Evolutionary conservation across 371 early-diverging fungal genomes (phyloP).

Genomic region (Mucor irregularis): DNA sequence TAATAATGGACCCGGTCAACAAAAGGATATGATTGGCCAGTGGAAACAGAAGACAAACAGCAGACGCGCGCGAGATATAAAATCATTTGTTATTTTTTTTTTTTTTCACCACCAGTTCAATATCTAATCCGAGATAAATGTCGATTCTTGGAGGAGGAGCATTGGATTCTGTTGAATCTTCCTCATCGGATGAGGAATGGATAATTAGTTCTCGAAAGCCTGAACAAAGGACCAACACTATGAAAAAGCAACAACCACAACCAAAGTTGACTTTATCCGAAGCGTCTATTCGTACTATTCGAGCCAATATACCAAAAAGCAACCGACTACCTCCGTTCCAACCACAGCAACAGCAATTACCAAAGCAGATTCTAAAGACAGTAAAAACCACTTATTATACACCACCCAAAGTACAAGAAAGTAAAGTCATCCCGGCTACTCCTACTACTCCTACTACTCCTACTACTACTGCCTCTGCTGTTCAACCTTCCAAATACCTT

Average conservation of each 20-base stretch:
- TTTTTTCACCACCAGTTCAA: background rate
- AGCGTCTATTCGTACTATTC: conserved; percentile 8
- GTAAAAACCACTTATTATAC: too few species aligned
- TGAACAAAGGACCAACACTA: background rate
- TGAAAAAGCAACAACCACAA: background rate
- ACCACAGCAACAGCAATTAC: background rate
- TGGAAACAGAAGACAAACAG: too few species aligned
- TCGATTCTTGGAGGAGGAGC: conserved; percentile 15
- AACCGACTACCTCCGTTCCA: background rate
- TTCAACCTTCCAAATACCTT: background rate
- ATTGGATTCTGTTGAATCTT: conserved; percentile 30
- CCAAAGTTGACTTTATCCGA: background rate
- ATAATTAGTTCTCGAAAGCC: conserved; percentile 19
- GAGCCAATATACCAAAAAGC: conserved; percentile 1
- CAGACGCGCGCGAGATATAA: too few species aligned
- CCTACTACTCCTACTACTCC: background rate
- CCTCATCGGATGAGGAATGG: conserved; percentile 46
- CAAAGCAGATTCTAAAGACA: background rate
- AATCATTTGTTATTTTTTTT: background rate
- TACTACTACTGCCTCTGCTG: background rate
- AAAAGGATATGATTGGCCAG: too few species aligned
- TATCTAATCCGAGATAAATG: conserved; percentile 2
- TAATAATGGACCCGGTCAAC: too few species aligned
- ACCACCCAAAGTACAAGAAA: too few species aligned
- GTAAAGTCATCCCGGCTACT: too few species aligned